Conservation (phyloP, 805 yeast species). For the Candida endomychidarum region DNA sequence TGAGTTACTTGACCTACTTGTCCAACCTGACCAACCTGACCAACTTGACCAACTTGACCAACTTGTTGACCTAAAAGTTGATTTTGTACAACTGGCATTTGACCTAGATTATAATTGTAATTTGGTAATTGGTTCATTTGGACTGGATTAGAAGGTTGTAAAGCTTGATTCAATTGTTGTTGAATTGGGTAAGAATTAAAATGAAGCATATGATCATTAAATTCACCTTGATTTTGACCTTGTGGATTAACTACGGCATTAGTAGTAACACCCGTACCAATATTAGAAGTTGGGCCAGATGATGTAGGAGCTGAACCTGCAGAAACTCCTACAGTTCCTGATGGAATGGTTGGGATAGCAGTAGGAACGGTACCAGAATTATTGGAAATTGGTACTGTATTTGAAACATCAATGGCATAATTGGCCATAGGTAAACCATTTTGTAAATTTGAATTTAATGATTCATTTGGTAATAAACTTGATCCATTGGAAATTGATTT, state of each 20-base stretch:
- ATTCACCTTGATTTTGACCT: constrained; percentile 1
- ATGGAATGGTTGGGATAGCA: background rate
- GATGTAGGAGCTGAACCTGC: constrained; percentile 1
- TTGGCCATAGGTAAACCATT: background rate
- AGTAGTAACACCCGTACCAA: background rate
- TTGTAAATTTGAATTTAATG: background rate
- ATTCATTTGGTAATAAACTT: background rate
- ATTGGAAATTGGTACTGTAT: constrained; percentile 5
- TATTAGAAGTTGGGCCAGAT: background rate
- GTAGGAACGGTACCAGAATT: background rate
- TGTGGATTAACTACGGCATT: background rate
- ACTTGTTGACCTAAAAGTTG: constrained; percentile 10
- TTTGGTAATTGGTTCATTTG: constrained; percentile 23
- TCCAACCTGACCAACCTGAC: constrained; percentile 3
- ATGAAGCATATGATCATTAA: constrained; percentile 10
- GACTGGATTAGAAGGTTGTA: constrained; percentile 17
- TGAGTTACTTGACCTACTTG: constrained; percentile 2
- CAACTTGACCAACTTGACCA: constrained; percentile 6
- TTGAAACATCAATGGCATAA: constrained; percentile 4
- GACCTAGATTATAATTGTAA: constrained; percentile 21
- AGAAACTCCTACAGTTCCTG: constrained; percentile 2
- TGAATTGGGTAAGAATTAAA: constrained; percentile 13
- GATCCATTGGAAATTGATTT: constrained; percentile 19
- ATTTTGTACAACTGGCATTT: constrained; percentile 13
- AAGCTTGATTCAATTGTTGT: constrained; percentile 17